These are phyloP conservation scores for Alternaria infectoria DNA, from an alignment of 2,329 filamentous ascomycete species.

Conservation along the genomic window DNA sequence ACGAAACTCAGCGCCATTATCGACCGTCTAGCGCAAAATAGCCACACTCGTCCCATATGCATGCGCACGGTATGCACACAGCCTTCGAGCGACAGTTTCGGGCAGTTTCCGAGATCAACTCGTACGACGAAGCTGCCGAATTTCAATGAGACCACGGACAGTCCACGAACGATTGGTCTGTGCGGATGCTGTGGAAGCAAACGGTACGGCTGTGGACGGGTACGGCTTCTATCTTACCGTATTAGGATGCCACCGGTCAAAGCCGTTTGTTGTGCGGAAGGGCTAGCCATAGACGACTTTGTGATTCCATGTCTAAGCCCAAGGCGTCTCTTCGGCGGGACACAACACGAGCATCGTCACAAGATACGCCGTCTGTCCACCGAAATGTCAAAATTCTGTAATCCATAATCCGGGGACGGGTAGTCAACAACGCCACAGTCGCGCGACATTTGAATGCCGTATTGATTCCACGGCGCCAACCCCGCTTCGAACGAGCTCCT, in stretches of 20 bases:
- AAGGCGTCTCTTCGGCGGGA: conserved; percentile 13
- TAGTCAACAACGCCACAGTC: conserved; percentile 44
- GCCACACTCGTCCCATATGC: conserved; percentile 8
- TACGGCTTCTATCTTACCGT: conserved; percentile 21
- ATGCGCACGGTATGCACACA: conserved; percentile 21
- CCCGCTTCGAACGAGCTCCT: conserved; percentile 18
- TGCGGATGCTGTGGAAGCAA: conserved; percentile 36
- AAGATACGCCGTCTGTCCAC: conserved; percentile 25
- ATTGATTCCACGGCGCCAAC: conserved; percentile 34
- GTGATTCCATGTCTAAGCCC: conserved; percentile 24
- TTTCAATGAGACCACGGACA: conserved; percentile 31
- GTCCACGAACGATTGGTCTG: conserved; percentile 44
- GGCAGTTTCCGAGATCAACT: conserved; percentile 27
- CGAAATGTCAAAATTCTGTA: conserved; percentile 28
- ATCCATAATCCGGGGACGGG: conserved; percentile 27
- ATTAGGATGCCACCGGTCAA: conserved; percentile 29
- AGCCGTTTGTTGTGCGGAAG: conserved; percentile 26
- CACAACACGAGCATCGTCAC: conserved; percentile 42
- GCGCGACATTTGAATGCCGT: conserved; percentile 39
- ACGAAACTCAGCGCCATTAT: background rate
- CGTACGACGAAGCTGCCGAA: conserved; percentile 37
- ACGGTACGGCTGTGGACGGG: conserved; percentile 25
- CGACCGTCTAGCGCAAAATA: background rate
- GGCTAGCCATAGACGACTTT: conserved; percentile 22
- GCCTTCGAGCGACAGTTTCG: conserved; percentile 29